Evolutionary conservation across 345 rosid species (phyloP).

Genomic region (Eutrema heterophyllum): DNA sequence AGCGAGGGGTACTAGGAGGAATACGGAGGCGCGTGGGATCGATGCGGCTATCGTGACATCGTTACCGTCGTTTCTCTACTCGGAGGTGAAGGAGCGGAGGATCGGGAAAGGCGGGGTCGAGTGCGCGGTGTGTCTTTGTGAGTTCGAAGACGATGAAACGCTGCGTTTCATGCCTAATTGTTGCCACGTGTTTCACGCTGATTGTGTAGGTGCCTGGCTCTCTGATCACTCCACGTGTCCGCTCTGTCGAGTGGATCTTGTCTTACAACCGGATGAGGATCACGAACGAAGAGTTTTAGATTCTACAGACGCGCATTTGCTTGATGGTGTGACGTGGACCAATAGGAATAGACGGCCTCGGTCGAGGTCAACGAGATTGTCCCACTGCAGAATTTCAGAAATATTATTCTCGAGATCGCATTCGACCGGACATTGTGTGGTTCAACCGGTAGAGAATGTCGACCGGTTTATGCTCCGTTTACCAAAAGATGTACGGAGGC

Average conservation of each 20-base stretch:
- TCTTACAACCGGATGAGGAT: constrained; percentile 27
- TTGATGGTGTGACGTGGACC: constrained; percentile 6
- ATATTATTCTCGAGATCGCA: constrained; percentile 49
- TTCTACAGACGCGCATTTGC: constrained; percentile 5
- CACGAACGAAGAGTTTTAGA: constrained; percentile 15
- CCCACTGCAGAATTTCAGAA: constrained; percentile 31
- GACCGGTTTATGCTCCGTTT: constrained; percentile 68
- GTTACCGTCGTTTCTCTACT: constrained; percentile 65
- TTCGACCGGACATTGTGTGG: constrained; percentile 58
- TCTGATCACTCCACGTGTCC: constrained; percentile 67
- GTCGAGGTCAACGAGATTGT: constrained; percentile 49
- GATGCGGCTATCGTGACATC: constrained; percentile 42
- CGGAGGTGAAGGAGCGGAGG: constrained; percentile 57
- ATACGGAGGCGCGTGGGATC: constrained; percentile 38
- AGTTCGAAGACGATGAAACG: constrained; percentile 65
- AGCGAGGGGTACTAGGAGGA: constrained; percentile 16
- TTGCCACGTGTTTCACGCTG: constrained; percentile 67
- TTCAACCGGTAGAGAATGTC: constrained; percentile 39
- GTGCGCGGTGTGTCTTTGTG: constrained; percentile 79
- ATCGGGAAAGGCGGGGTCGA: constrained; percentile 51
- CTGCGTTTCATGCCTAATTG: constrained; percentile 75
- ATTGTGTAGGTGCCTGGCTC: constrained; percentile 67
- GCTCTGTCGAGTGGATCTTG: constrained; percentile 66
- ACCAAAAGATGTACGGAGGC: constrained; percentile 46
- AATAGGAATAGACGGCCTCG: constrained; percentile 23